These are phyloP conservation scores for Scytalidium lignicola DNA, from an alignment of 2,329 filamentous ascomycete species.

Conservation along the genomic window DNA sequence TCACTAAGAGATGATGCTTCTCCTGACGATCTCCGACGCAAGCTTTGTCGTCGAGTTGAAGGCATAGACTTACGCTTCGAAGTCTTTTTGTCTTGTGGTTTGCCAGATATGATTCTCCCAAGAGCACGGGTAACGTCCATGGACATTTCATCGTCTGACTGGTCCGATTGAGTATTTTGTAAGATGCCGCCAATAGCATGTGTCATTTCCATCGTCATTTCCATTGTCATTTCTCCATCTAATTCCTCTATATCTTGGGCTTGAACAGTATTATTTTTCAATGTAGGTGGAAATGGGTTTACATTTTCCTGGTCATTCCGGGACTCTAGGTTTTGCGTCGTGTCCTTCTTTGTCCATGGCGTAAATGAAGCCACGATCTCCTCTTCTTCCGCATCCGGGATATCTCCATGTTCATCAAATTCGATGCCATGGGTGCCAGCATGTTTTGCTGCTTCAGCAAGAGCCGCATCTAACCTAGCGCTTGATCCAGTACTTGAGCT, in stretches of 20 bases:
- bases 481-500: constrained; percentile 60
- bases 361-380: constrained; percentile 70
- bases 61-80: constrained; percentile 27
- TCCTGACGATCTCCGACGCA: constrained; percentile 29
- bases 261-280: constrained; percentile 12
- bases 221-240: constrained; percentile 45
- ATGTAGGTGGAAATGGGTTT: constrained; percentile 37
- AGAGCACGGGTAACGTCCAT: constrained; percentile 90
- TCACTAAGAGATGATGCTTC: constrained; percentile 25
- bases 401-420: constrained; percentile 49
- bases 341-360: constrained; percentile 62
- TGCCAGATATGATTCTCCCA: constrained; percentile 62
- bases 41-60: constrained; percentile 28
- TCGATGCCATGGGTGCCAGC: constrained; percentile 69
- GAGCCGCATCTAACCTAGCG: constrained; percentile 68
- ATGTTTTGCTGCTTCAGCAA: constrained; percentile 67
- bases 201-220: constrained; percentile 57
- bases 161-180: constrained; percentile 20
- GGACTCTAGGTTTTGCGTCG: constrained; percentile 27
- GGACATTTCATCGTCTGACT: constrained; percentile 62
- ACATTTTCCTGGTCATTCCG: constrained; percentile 42
- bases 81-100: constrained; percentile 7
- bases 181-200: constrained; percentile 49
- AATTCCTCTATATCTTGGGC: constrained; percentile 22
- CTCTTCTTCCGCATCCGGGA: constrained; percentile 48